phyloP scores from a whole-genome alignment of 2,329 filamentous ascomycete genomes.

The Talaromyces sp. region DNA sequence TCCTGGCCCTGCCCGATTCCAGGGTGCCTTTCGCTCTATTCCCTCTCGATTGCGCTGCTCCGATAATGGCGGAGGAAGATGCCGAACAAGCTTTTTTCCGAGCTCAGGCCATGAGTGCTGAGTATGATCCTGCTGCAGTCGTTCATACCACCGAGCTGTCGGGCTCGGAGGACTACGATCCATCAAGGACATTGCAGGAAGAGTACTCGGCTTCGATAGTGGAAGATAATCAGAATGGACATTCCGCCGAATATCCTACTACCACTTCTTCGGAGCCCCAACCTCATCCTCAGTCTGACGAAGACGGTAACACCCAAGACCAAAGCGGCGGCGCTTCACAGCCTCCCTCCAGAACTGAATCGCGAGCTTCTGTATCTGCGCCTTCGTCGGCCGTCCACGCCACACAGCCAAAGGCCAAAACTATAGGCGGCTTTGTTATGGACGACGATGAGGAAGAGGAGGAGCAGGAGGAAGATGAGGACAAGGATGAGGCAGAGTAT shows the following conservation, averaged over 20 bases:
- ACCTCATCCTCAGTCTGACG: slow-evolving; percentile 4
- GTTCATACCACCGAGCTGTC: slow-evolving; percentile 48
- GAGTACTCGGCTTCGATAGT: slow-evolving; percentile 30
- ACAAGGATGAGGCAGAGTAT: slow-evolving; percentile 41
- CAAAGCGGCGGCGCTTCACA: slow-evolving; percentile 24
- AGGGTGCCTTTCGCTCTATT: slow-evolving; percentile 8
- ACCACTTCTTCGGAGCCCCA: slow-evolving; percentile 14
- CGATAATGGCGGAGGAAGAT: slow-evolving; percentile 48
- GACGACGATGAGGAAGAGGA: slow-evolving; percentile 55
- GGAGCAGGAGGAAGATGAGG: slow-evolving; percentile 45
- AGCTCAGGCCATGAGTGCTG: slow-evolving; percentile 41
- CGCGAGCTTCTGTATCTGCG: slow-evolving; percentile 27
- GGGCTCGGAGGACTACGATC: slow-evolving; percentile 53
- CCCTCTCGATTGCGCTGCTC: slow-evolving; percentile 12
- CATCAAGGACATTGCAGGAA: slow-evolving; percentile 43
- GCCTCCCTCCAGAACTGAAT: slow-evolving; percentile 29
- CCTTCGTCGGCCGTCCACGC: slow-evolving; percentile 25
- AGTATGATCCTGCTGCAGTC: slow-evolving; percentile 43
- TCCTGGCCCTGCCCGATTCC: neutral
- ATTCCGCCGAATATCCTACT: slow-evolving; percentile 16
- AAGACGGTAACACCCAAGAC: slow-evolving; percentile 13
- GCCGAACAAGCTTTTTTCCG: slow-evolving; percentile 50
- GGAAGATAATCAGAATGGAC: slow-evolving; percentile 24
- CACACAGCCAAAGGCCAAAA: slow-evolving; percentile 42
- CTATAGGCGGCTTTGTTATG: slow-evolving; percentile 57